Evolutionary conservation across 768 basidiomycete species (phyloP).

Genomic region (Russula compacta): DNA sequence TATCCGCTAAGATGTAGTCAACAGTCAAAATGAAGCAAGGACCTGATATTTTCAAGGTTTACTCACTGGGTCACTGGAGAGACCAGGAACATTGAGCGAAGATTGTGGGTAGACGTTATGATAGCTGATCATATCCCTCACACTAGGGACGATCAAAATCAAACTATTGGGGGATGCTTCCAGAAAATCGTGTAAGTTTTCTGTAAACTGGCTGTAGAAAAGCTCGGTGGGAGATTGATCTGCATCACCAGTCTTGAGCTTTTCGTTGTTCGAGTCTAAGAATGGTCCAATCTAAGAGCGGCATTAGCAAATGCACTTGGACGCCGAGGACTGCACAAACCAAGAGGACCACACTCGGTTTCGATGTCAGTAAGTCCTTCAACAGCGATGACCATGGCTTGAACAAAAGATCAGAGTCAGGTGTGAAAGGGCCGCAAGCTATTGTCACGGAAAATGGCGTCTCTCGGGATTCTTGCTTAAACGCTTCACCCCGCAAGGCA

Average conservation of each 20-base stretch:
- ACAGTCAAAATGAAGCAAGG: background rate
- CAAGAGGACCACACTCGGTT: slow-evolving; percentile 71
- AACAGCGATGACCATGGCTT: slow-evolving; percentile 60
- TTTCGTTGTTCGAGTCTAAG: slow-evolving; percentile 66
- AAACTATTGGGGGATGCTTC: slow-evolving; percentile 55
- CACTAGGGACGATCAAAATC: slow-evolving; percentile 72
- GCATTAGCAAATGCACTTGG: background rate
- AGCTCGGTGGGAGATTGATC: slow-evolving; percentile 54
- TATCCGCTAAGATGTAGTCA: slow-evolving; percentile 46
- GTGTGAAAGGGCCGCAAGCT: slow-evolving; percentile 81
- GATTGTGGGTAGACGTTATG: slow-evolving; percentile 84
- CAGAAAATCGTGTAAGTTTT: slow-evolving; percentile 48
- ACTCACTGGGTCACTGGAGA: slow-evolving; percentile 46
- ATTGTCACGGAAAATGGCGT: slow-evolving; percentile 55
- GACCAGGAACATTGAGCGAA: slow-evolving; percentile 36
- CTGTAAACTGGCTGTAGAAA: slow-evolving; percentile 57
- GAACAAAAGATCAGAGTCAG: slow-evolving; percentile 68
- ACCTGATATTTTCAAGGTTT: background rate
- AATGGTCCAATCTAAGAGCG: slow-evolving; percentile 78
- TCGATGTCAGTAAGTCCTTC: slow-evolving; percentile 46
- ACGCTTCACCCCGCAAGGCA: slow-evolving; percentile 26
- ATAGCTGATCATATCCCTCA: slow-evolving; percentile 68
- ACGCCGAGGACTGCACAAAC: slow-evolving; percentile 34
- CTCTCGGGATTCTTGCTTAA: slow-evolving; percentile 35
- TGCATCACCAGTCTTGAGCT: slow-evolving; percentile 65